Evolutionary conservation across 2,329 filamentous ascomycete genomes (phyloP).

Genomic region (Daldinia eschscholtzii): DNA sequence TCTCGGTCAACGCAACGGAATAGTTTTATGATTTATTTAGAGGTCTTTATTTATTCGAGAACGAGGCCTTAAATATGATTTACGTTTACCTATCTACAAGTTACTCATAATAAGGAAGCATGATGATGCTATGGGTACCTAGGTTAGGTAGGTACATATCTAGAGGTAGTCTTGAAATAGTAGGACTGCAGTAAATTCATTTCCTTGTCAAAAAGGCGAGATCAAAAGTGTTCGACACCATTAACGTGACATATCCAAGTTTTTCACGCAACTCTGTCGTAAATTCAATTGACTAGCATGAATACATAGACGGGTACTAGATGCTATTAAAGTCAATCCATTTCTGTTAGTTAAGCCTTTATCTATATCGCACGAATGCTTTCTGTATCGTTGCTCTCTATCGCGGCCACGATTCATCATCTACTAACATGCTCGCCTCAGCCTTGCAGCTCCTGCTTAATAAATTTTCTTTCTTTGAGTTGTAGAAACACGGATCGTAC

Average conservation of each 20-base stretch:
- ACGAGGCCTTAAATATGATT: no score
- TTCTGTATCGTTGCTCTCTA: neutral
- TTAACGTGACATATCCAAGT: neutral
- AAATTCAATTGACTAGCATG: slow-evolving; percentile 5
- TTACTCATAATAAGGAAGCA: no score
- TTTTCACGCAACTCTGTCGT: neutral
- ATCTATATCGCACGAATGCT: neutral
- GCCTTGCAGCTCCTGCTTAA: neutral
- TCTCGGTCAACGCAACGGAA: no score
- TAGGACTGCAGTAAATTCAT: no score
- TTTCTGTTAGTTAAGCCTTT: neutral
- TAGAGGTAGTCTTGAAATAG: no score
- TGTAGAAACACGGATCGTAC: slow-evolving; percentile 1
- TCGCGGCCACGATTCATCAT: neutral
- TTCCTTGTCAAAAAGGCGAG: no score
- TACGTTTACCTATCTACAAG: no score
- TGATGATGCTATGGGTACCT: no score
- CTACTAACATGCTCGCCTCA: slow-evolving; percentile 3
- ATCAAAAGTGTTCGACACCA: neutral
- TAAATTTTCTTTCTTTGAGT: neutral
- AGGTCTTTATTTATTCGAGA: no score
- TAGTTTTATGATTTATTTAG: no score
- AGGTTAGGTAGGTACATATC: no score
- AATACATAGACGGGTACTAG: neutral
- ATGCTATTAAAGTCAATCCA: neutral